phyloP scores from a whole-genome alignment of 331 rosid species.

The Acacia concinna region DNA sequence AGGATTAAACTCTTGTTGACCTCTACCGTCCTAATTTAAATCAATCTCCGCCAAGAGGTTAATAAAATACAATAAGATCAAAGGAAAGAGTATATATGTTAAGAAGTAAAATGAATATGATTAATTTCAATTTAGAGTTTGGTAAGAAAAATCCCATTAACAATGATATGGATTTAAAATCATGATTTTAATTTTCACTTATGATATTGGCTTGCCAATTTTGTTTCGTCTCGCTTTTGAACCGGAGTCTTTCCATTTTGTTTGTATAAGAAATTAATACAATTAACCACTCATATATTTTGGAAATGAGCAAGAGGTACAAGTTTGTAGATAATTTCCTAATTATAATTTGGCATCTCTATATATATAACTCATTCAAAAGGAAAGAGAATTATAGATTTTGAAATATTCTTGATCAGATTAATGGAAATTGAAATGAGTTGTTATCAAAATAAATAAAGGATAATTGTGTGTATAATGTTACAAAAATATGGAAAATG shows the following conservation, averaged over 20 bases:
- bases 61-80: not conserved
- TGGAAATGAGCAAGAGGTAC: not conserved
- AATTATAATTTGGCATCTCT: not conserved
- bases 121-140: not conserved
- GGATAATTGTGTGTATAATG: no score
- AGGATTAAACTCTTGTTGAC: not conserved
- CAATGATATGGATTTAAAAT: not conserved
- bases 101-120: not conserved
- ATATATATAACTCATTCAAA: not conserved
- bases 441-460: not conserved
- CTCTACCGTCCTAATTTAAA: not conserved
- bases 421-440: not conserved
- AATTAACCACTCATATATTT: not conserved
- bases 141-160: not conserved
- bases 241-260: not conserved
- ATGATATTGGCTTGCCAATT: not conserved
- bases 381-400: not conserved
- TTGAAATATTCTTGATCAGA: not conserved
- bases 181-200: not conserved
- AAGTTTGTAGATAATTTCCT: not conserved
- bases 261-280: not conserved
- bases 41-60: not conserved
- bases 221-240: not conserved
- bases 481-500: no score
- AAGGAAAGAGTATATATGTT: not conserved